Evolutionary conservation across 2,329 filamentous ascomycete species (phyloP).

Genomic region (Neonectria punicea): DNA sequence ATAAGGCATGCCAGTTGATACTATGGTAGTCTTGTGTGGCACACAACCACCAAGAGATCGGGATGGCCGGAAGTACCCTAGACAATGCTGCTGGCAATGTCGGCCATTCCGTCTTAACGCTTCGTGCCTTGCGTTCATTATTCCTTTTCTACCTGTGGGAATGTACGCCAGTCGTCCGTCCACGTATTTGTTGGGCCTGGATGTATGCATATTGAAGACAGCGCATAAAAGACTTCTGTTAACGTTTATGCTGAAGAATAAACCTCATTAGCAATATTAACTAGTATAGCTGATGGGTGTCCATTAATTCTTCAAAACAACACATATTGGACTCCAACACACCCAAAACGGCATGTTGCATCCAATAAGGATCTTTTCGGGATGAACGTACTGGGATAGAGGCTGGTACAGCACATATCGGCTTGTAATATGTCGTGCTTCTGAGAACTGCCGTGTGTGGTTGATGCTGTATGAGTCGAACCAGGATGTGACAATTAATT

Average conservation of each 20-base stretch:
- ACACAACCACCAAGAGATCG: conserved; percentile 13
- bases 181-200: not conserved
- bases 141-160: not conserved
- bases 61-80: not conserved
- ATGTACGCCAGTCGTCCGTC: conserved; percentile 2
- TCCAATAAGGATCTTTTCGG: not conserved
- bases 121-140: not conserved
- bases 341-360: not conserved
- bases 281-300: not conserved
- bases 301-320: not conserved
- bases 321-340: not conserved
- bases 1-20: conserved; percentile 1
- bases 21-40: conserved; percentile 2
- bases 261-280: conserved; percentile 9
- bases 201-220: conserved; percentile 5
- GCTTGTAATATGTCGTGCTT: conserved; percentile 5
- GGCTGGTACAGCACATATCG: conserved; percentile 2
- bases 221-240: not conserved
- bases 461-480: not conserved
- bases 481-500: not conserved
- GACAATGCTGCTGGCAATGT: conserved; percentile 9
- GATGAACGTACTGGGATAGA: conserved; percentile 6
- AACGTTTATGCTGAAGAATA: not conserved
- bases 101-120: conserved; percentile 13
- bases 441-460: conserved; percentile 10